Base-by-base conservation (phyloP, 768 basidiomycete species). In the Omphalotus guepiniiformis region DNA sequence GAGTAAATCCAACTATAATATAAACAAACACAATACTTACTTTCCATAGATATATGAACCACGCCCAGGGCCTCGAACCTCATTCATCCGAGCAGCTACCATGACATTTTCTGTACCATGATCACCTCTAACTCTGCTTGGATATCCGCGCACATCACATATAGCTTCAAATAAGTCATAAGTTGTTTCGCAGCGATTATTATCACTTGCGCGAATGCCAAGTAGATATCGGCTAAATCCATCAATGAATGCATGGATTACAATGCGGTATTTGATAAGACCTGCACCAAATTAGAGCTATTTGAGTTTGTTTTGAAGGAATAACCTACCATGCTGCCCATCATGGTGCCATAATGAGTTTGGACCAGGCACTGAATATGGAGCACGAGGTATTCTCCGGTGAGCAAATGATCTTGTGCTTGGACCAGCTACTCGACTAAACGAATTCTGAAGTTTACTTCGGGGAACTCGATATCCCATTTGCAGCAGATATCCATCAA, bases 311-410 rank as follows among this genome's bases (percentile, higher is more conserved):
- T n/a, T n/a, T n/a, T n/a, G n/a, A n/a, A n/a, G n/a, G n/a, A n/a
- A n/a, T n/a, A 69, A 68, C 67, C 11, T 67, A 60, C 6, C 22
- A 52, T n/a, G 53, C 58, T 53, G 56, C 64, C 15, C 21, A 58
- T 25, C 68, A 69, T 35, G 67, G 67, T 45, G 39, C 39, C 39
- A 41, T 11, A 41, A 21, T 21, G 13, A n/a, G 16, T 41, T 41
- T 7, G 39, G 26, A 7, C 42, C 42, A 6, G 26, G 12, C 5
- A 43, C 42, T 23, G 27, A 11, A 30, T 43, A 43, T 6, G 26
- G 5, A 5, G 11, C 18, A 28, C 42, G 15, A 15, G n/a, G 25
- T 3, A 43, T 43, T 29, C 18, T 12, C 9, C 27, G 4, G 9
- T 16, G 15, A 30, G 8, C 27, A 30, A 43, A 30, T 18, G 15